phyloP scores from a whole-genome alignment of 345 rosid genomes.

The Eucalyptus albens region DNA sequence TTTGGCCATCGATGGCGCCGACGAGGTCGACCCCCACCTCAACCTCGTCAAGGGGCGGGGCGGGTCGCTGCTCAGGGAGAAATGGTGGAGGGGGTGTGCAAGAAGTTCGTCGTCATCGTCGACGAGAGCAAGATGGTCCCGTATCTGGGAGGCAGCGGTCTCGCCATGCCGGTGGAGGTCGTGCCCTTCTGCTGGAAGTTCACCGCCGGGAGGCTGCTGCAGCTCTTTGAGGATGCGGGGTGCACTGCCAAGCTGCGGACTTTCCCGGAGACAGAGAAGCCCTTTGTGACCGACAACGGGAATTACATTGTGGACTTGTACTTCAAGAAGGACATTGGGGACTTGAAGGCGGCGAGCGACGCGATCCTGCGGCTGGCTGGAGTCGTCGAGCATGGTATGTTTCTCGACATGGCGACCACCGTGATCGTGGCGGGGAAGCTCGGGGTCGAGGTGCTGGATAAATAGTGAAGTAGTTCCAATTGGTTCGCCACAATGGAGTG shows the following conservation, averaged over 20 bases:
- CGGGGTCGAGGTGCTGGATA: constrained; percentile 57
- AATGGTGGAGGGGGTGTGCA: constrained; percentile 80
- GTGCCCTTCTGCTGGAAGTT: constrained; percentile 81
- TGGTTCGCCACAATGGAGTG: neutral
- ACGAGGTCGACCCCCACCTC: constrained; percentile 76
- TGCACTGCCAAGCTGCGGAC: constrained; percentile 50
- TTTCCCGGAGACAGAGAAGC: constrained; percentile 7
- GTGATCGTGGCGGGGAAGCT: constrained; percentile 86
- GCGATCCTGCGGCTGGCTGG: constrained; percentile 72
- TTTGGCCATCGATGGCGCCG: constrained; percentile 95
- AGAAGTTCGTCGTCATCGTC: constrained; percentile 65
- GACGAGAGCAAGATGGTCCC: constrained; percentile 60
- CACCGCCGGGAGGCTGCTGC: constrained; percentile 40
- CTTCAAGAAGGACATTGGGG: constrained; percentile 64
- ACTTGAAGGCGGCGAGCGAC: constrained; percentile 58
- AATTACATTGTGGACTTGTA: constrained; percentile 77
- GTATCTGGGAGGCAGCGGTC: constrained; percentile 58
- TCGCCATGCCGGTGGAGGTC: constrained; percentile 80
- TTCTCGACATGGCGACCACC: constrained; percentile 86
- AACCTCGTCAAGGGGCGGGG: constrained; percentile 92
- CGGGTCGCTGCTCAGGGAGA: constrained; percentile 84
- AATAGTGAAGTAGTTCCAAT: neutral
- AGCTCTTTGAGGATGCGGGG: constrained; percentile 41
- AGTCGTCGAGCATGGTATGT: constrained; percentile 94
- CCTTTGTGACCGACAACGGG: constrained; percentile 76